Evolutionary conservation across 345 rosid species (phyloP).

Genomic region (Boechera stricta): DNA sequence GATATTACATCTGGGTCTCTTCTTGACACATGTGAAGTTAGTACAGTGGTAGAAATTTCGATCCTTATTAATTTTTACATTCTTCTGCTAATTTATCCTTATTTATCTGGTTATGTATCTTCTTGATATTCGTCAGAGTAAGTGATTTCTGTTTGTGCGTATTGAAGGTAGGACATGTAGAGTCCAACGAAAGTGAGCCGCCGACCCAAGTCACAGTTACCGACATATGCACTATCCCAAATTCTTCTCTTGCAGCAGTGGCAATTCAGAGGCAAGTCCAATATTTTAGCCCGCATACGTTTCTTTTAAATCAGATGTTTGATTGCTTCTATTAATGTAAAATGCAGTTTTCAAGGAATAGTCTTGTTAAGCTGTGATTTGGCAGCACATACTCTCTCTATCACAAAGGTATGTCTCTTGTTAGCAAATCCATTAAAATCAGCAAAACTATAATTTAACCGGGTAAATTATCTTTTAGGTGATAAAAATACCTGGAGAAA

Average conservation of each 20-base stretch:
- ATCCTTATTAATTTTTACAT: not conserved
- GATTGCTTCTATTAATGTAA: conserved; percentile 9
- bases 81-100: not conserved
- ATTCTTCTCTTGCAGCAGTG: conserved; percentile 62
- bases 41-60: conserved; percentile 55
- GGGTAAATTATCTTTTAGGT: conserved; percentile 52
- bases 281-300: not conserved
- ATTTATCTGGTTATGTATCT: conserved; percentile 2
- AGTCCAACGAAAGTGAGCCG: conserved; percentile 55
- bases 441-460: not conserved
- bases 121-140: not conserved
- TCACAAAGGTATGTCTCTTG: conserved; percentile 61
- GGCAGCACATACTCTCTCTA: conserved; percentile 56
- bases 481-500: conserved; percentile 57
- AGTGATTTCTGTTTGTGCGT: conserved; percentile 38
- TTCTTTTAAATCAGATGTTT: conserved; percentile 25
- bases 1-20: conserved; percentile 80
- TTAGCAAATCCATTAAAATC: not conserved
- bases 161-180: conserved; percentile 61
- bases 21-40: conserved; percentile 82
- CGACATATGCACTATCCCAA: conserved; percentile 63
- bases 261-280: conserved; percentile 72
- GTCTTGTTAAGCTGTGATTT: conserved; percentile 66
- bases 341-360: conserved; percentile 78
- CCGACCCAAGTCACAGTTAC: conserved; percentile 58